Conservation (phyloP, 768 basidiomycete genomes). For the Hygrophoropsis aurantiaca region DNA sequence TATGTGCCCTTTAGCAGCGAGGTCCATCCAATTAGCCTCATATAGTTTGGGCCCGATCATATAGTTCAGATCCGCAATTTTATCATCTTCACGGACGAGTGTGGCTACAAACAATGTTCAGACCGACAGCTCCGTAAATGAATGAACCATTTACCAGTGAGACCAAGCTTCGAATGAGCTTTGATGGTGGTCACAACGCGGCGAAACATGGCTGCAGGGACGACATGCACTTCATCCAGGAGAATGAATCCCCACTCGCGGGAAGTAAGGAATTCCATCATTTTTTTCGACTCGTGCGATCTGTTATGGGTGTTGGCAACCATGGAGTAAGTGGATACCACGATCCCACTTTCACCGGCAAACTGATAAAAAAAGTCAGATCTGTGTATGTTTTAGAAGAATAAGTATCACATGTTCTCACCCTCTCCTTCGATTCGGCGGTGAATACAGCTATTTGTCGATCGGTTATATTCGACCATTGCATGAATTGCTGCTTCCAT, state of each 20-base stretch:
- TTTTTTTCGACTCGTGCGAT: constrained; percentile 98
- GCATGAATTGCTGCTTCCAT: constrained; percentile 98
- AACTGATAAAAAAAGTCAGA: constrained; percentile 53
- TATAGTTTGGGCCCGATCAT: constrained; percentile 99
- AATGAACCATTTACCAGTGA: constrained; percentile 68
- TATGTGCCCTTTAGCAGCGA: constrained; percentile 98
- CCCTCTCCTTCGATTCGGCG: constrained; percentile 97
- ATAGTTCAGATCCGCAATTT: constrained; percentile 97
- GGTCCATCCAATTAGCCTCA: constrained; percentile 99
- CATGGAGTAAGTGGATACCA: constrained; percentile 99
- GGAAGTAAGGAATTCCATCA: constrained; percentile 99
- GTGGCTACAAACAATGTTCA: constrained; percentile 60
- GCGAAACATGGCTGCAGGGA: constrained; percentile 98
- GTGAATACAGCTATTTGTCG: constrained; percentile 97
- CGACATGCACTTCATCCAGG: constrained; percentile 97
- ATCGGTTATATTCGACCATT: constrained; percentile 98
- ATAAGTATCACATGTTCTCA: constrained; percentile 31
- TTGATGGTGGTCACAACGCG: constrained; percentile 98
- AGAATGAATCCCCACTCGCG: constrained; percentile 99
- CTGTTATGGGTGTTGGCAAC: constrained; percentile 98
- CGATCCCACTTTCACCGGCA: constrained; percentile 94
- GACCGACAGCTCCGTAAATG: constrained; percentile 3
- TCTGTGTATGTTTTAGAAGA: no score
- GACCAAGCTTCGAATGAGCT: constrained; percentile 95
- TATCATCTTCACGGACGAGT: constrained; percentile 97